Evolutionary conservation across 2,329 filamentous ascomycete species (phyloP).

Genomic region (Cladosporium velox): DNA sequence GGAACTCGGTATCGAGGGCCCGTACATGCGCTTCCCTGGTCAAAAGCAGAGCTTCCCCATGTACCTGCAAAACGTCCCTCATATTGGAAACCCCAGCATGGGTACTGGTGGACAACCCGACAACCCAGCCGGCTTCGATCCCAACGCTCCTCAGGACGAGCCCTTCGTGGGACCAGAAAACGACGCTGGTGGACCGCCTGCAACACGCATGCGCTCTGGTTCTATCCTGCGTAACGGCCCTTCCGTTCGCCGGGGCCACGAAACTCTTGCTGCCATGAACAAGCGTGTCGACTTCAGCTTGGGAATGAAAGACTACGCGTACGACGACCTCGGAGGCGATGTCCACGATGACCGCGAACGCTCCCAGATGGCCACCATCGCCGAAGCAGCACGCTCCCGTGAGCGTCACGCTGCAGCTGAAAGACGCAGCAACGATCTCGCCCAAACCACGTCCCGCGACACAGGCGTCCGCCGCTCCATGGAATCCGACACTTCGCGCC

Average conservation of each 20-base stretch:
- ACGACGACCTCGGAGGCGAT: conserved; percentile 63
- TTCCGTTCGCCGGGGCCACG: conserved; percentile 45
- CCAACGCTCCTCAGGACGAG: conserved; percentile 41
- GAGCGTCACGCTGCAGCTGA: conserved; percentile 28
- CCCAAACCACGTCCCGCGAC: conserved; percentile 28
- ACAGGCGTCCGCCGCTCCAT: conserved; percentile 35
- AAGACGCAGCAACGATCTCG: conserved; percentile 25
- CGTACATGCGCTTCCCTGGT: conserved; percentile 71
- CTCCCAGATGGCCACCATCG: conserved; percentile 46
- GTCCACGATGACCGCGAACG: conserved; percentile 61
- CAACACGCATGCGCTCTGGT: conserved; percentile 37
- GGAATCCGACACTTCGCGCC: conserved; percentile 28
- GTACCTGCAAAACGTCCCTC: conserved; percentile 58
- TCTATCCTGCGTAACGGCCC: conserved; percentile 59
- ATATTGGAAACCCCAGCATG: conserved; percentile 45
- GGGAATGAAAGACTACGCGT: conserved; percentile 62
- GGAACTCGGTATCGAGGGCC: conserved; percentile 81
- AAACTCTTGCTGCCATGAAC: conserved; percentile 59
- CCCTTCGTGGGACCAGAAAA: conserved; percentile 44
- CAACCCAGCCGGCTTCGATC: conserved; percentile 43
- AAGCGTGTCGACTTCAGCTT: conserved; percentile 71
- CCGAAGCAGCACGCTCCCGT: conserved; percentile 38
- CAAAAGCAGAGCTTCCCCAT: conserved; percentile 67
- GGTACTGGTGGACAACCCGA: conserved; percentile 49
- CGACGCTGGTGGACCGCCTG: conserved; percentile 22